Conservation (phyloP, 805 yeast genomes). For the Nakazawaea wickerhamii region DNA sequence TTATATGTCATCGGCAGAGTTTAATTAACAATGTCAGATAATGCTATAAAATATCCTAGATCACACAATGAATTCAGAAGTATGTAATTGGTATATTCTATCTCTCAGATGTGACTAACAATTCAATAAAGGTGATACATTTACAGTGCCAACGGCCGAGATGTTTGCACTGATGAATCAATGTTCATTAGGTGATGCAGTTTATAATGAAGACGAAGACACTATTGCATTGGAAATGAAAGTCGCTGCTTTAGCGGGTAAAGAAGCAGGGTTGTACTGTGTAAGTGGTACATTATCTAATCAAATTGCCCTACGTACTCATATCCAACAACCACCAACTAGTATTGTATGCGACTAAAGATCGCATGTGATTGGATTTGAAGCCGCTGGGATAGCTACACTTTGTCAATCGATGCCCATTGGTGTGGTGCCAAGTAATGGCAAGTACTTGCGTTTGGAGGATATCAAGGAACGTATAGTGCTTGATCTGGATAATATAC, state of each 20-base stretch:
- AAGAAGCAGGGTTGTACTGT: conserved; percentile 75
- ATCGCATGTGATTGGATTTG: conserved; percentile 76
- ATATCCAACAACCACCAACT: conserved; percentile 76
- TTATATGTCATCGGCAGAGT: too few relatives aligned
- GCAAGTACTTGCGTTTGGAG: conserved; percentile 69
- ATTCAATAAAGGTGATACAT: conserved; percentile 61
- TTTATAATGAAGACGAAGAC: conserved; percentile 74
- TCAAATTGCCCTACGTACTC: conserved; percentile 77
- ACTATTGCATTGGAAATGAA: conserved; percentile 58
- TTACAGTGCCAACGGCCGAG: conserved; percentile 75
- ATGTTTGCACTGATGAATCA: conserved; percentile 58
- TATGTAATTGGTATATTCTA: background rate
- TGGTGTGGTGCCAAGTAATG: conserved; percentile 75
- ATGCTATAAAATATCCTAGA: background rate
- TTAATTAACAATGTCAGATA: background rate
- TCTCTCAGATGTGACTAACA: background rate
- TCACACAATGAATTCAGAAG: conserved; percentile 51
- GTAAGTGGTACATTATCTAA: conserved; percentile 88
- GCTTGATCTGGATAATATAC: conserved; percentile 77
- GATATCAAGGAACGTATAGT: conserved; percentile 58
- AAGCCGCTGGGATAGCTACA: conserved; percentile 89
- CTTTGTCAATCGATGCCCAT: conserved; percentile 88
- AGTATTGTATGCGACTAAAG: conserved; percentile 79
- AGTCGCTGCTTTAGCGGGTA: conserved; percentile 68
- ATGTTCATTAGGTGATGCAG: conserved; percentile 77